phyloP scores from a whole-genome alignment of 257 asterid genomes.

The Haberlea rhodopensis region DNA sequence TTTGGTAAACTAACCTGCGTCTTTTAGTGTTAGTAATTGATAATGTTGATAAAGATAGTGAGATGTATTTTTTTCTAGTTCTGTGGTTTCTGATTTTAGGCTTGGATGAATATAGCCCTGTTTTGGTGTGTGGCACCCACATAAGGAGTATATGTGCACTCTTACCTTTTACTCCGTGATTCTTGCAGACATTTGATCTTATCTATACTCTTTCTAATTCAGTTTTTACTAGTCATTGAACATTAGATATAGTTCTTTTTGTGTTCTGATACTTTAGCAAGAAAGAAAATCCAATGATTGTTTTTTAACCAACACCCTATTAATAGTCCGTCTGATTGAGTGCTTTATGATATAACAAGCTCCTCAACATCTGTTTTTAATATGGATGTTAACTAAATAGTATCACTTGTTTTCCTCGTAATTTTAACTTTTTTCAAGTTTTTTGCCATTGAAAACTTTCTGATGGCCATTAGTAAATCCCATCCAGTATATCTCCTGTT shows the following conservation, averaged over 20 bases:
- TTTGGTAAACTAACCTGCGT: neutral
- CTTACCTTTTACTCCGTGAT: neutral
- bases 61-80: neutral
- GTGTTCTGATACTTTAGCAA: neutral
- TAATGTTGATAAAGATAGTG: conserved; percentile 8
- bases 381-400: too few relatives aligned
- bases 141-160: neutral
- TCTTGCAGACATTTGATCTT: neutral
- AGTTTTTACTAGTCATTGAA: neutral
- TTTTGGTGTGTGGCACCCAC: neutral
- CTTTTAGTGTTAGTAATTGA: neutral
- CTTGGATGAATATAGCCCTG: neutral
- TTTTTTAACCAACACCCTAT: too few relatives aligned
- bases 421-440: neutral
- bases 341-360: neutral
- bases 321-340: too few relatives aligned
- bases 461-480: too few relatives aligned
- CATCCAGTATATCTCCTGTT: neutral
- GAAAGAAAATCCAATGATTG: too few relatives aligned
- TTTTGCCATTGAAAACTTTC: neutral
- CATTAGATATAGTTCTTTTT: neutral
- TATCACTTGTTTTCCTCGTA: neutral
- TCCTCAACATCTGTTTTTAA: neutral
- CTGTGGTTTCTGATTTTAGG: conserved; percentile 5
- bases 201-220: neutral